Conservation (phyloP, 306 rosid genomes). For the Purshia tridentata region DNA sequence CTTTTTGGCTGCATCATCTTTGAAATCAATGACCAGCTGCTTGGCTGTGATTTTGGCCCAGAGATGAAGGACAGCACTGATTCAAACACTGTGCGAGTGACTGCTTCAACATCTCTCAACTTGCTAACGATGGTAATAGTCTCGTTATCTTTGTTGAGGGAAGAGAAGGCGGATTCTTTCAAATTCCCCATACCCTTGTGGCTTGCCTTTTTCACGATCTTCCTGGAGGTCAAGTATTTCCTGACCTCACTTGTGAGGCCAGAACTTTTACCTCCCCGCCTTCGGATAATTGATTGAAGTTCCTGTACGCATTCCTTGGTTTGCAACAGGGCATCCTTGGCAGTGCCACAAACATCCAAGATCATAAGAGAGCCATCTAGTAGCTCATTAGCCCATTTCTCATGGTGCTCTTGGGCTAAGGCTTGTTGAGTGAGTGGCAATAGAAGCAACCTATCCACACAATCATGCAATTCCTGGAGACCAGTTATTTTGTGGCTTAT, state of each 20-base stretch:
- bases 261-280: slow-evolving; percentile 9
- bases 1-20: background rate
- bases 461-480: slow-evolving; percentile 42
- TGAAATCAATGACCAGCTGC: slow-evolving; percentile 24
- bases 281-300: slow-evolving; percentile 28
- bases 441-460: slow-evolving; percentile 35
- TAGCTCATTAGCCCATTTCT: slow-evolving; percentile 32
- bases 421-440: slow-evolving; percentile 33
- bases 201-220: slow-evolving; percentile 26
- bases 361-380: slow-evolving; percentile 37
- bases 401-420: slow-evolving; percentile 21
- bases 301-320: slow-evolving; percentile 24
- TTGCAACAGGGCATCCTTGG: slow-evolving; percentile 29
- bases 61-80: slow-evolving; percentile 27
- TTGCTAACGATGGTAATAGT: slow-evolving; percentile 6
- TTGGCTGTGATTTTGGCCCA: slow-evolving; percentile 22
- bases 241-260: slow-evolving; percentile 22
- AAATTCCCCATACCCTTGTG: slow-evolving; percentile 5
- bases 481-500: slow-evolving; percentile 28
- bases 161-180: background rate
- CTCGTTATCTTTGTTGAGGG: background rate
- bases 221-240: slow-evolving; percentile 31
- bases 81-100: slow-evolving; percentile 20
- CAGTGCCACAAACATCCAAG: slow-evolving; percentile 29
- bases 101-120: slow-evolving; percentile 26